Evolutionary conservation across 176 grass and related monocot species (phyloP).

Genomic region (Eleusine coracana): DNA sequence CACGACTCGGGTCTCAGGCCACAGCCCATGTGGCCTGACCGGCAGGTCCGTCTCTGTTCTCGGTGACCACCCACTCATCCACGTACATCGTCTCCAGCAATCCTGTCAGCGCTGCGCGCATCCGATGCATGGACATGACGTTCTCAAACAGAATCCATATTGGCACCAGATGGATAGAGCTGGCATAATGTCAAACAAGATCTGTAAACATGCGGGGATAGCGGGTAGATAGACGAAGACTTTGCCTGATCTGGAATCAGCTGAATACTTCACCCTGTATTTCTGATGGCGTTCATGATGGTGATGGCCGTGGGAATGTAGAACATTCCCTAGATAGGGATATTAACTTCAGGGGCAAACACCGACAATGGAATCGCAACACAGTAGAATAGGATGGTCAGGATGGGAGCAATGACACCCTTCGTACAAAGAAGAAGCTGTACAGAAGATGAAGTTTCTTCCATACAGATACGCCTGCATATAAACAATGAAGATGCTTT

Average conservation of each 20-base stretch:
- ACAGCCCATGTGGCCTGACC: too few relatives aligned
- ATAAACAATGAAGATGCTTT: neutral
- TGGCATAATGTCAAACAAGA: slow-evolving; percentile 15
- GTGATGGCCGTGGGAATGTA: slow-evolving; percentile 79
- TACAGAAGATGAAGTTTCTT: slow-evolving; percentile 80
- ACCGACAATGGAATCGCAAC: slow-evolving; percentile 59
- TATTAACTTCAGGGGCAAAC: slow-evolving; percentile 64
- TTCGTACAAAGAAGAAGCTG: slow-evolving; percentile 75
- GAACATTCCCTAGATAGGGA: slow-evolving; percentile 70
- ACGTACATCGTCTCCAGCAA: slow-evolving; percentile 57
- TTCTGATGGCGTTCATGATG: slow-evolving; percentile 72
- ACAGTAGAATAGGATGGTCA: slow-evolving; percentile 81
- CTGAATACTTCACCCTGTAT: slow-evolving; percentile 46
- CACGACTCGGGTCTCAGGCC: too few relatives aligned
- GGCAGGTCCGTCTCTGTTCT: too few relatives aligned
- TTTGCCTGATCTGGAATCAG: neutral
- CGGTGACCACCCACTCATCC: slow-evolving; percentile 57
- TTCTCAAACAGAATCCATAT: slow-evolving; percentile 77
- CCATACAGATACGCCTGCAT: slow-evolving; percentile 60
- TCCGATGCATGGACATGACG: slow-evolving; percentile 74
- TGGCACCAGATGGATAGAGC: slow-evolving; percentile 65
- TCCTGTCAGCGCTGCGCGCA: slow-evolving; percentile 54
- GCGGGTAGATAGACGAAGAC: neutral
- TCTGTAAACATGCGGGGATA: neutral
- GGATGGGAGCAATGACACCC: slow-evolving; percentile 56